Base-by-base conservation (phyloP, 108 stramenopile genomes). In the Thalassiosira profunda region DNA sequence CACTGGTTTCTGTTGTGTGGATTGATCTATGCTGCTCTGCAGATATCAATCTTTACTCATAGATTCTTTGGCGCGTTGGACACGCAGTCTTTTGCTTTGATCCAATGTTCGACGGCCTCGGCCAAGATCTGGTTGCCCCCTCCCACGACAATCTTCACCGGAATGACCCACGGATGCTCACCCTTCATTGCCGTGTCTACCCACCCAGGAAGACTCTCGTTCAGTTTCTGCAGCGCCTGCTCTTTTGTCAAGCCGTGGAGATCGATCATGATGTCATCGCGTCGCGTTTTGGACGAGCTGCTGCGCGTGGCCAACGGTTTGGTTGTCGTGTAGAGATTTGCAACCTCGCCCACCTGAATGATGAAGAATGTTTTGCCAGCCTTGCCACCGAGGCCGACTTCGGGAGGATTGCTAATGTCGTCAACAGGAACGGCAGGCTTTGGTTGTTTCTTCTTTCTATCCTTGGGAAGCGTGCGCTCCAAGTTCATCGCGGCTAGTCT, bases 101-200 rank as follows among this genome's bases (percentile, higher is more conserved):
- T 68, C 55, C 56, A 68, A 30, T 37, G 25, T 57, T 68, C 44
- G 11, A 68, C 56, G 7, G 31, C 11, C 31, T 68, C 67, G 5
- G 67, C 57, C 21, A 68, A 46, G 10, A 68, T 68, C 38, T 58
- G 56, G 37, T 29, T 48, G 18, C 67, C 67, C 5, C 67, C 55
- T 2, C 67, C 67, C 24, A 56, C 58, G 8, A 69, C 26, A 36
- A 69, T 69, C 2, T 18, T 28, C 3, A 20, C 56, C 2, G 67
- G 56, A 1, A 68, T 35, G 26, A 68, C 67, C 54, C 42, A 68
- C 2, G 55, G 67, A 15, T 68, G 48, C 7, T 68, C 35, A 10
- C 67, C 56, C 18, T 68, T 43, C 56, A 47, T 68, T 1, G 67
- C 67, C 11, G 33, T 46, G 21, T 58, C 56, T 36, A 69, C 25